phyloP scores from a whole-genome alignment of 192 early-diverging fungal genomes.

The Backusella psychrophila region DNA sequence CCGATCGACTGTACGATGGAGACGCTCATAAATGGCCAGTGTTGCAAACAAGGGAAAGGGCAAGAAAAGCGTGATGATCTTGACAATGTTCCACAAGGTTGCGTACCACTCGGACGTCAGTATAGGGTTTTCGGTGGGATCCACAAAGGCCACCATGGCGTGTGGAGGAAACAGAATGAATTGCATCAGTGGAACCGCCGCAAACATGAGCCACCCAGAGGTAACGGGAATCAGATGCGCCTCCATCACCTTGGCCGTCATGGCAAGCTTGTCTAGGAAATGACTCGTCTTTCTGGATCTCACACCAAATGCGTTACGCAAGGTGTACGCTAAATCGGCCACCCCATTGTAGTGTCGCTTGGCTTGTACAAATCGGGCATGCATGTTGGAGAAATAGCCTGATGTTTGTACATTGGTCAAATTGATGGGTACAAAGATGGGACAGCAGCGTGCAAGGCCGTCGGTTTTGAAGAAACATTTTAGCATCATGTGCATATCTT shows the following conservation, averaged over 20 bases:
- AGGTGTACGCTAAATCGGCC: slow-evolving; percentile 63
- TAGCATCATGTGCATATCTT: slow-evolving; percentile 84
- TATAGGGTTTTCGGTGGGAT: slow-evolving; percentile 40
- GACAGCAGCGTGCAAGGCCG: slow-evolving; percentile 60
- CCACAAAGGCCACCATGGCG: slow-evolving; percentile 18
- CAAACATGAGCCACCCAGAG: slow-evolving; percentile 58
- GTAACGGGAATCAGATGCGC: slow-evolving; percentile 49
- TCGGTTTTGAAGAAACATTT: slow-evolving; percentile 76
- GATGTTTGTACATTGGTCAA: slow-evolving; percentile 53
- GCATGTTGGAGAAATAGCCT: slow-evolving; percentile 51
- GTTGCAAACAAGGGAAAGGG: slow-evolving; percentile 45
- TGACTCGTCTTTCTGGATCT: background rate
- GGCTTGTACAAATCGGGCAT: slow-evolving; percentile 67
- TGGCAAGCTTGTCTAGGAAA: slow-evolving; percentile 38
- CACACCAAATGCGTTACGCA: slow-evolving; percentile 31
- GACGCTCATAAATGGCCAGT: slow-evolving; percentile 42
- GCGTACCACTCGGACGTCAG: slow-evolving; percentile 38
- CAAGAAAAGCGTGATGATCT: slow-evolving; percentile 39
- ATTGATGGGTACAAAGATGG: slow-evolving; percentile 74
- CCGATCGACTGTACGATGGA: slow-evolving; percentile 40
- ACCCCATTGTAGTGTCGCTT: slow-evolving; percentile 73
- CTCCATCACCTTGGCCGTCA: slow-evolving; percentile 45
- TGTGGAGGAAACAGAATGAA: slow-evolving; percentile 38
- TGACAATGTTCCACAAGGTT: slow-evolving; percentile 41
- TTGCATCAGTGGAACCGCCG: slow-evolving; percentile 47